These are phyloP conservation scores for Wickerhamomyces silvicola DNA, from an alignment of 805 yeast species.

Conservation along the genomic window DNA sequence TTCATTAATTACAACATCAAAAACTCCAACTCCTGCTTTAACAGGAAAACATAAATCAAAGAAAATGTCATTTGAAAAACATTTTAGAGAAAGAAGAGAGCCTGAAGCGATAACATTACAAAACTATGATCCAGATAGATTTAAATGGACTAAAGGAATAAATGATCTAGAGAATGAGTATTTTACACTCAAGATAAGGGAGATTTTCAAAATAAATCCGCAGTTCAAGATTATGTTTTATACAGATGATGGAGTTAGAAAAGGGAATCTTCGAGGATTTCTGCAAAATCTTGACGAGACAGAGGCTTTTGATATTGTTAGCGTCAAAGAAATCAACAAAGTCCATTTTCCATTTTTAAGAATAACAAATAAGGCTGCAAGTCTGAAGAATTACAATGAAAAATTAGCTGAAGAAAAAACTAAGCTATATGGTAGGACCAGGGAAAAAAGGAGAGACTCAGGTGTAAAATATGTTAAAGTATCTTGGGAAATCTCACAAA, in stretches of 20 bases:
- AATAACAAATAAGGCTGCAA: slow-evolving; percentile 11
- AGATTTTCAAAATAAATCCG: slow-evolving; percentile 8
- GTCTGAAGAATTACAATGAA: slow-evolving; percentile 25
- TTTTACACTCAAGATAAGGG: slow-evolving; percentile 14
- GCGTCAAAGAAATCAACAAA: slow-evolving; percentile 8
- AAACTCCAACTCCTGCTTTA: no score
- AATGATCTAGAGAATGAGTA: slow-evolving; percentile 17
- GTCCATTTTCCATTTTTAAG: slow-evolving; percentile 9
- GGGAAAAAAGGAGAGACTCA: slow-evolving; percentile 21
- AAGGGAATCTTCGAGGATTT: slow-evolving; percentile 7
- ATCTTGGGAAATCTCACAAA: slow-evolving; percentile 50
- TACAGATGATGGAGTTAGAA: slow-evolving; percentile 8
- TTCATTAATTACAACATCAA: no score
- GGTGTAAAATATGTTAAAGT: slow-evolving; percentile 42
- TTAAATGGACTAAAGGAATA: slow-evolving; percentile 11
- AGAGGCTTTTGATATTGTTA: slow-evolving; percentile 15
- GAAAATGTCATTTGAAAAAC: no score
- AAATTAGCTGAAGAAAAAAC: slow-evolving; percentile 13
- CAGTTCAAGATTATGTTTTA: slow-evolving; percentile 9
- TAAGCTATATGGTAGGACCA: slow-evolving; percentile 20
- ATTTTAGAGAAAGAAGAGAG: no score
- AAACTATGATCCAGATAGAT: slow-evolving; percentile 14
- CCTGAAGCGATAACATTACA: no score
- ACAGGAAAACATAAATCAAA: no score
- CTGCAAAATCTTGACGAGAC: slow-evolving; percentile 7